These are phyloP conservation scores for Didymella glomerata DNA, from an alignment of 2,329 filamentous ascomycete species.

Conservation along the genomic window DNA sequence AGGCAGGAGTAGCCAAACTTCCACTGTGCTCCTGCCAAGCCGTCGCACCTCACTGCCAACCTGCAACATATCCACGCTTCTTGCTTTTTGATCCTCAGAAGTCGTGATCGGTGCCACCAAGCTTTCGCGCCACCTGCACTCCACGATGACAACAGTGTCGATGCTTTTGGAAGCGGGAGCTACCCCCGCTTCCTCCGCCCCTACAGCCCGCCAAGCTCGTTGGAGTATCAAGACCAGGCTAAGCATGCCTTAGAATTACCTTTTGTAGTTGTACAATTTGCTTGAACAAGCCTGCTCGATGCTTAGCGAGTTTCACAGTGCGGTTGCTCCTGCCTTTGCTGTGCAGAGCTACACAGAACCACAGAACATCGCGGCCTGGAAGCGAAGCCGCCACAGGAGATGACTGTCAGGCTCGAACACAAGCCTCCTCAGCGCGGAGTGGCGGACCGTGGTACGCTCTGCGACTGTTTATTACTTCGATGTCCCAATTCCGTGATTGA, in stretches of 20 bases:
- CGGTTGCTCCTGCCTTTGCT: slow-evolving; percentile 29
- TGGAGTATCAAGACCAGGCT: slow-evolving; percentile 30
- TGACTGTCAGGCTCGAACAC: slow-evolving; percentile 26
- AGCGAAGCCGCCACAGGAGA: slow-evolving; percentile 23
- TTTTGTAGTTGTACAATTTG: slow-evolving; percentile 16
- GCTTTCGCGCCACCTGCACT: slow-evolving; percentile 13
- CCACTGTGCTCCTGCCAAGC: slow-evolving; percentile 5
- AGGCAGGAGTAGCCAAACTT: slow-evolving; percentile 14
- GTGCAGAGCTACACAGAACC: slow-evolving; percentile 25
- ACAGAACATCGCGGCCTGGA: slow-evolving; percentile 18
- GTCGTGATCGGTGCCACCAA: slow-evolving; percentile 6
- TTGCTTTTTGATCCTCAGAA: slow-evolving; percentile 11
- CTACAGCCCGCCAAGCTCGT: slow-evolving; percentile 35
- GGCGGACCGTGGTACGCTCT: slow-evolving; percentile 28
- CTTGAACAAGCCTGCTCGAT: slow-evolving; percentile 22
- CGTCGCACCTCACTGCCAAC: slow-evolving; percentile 20
- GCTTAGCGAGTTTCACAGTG: slow-evolving; percentile 44
- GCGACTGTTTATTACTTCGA: slow-evolving; percentile 46
- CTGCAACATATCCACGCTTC: slow-evolving; percentile 16
- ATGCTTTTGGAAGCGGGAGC: slow-evolving; percentile 4
- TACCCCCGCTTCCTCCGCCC: slow-evolving; percentile 25
- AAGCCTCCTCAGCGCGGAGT: slow-evolving; percentile 23
- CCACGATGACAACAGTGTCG: neutral
- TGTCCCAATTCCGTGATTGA: slow-evolving; percentile 35
- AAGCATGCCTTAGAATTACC: slow-evolving; percentile 23